Base-by-base conservation (phyloP, 176 grass and related monocot genomes). In the Eragrostis nindensis region DNA sequence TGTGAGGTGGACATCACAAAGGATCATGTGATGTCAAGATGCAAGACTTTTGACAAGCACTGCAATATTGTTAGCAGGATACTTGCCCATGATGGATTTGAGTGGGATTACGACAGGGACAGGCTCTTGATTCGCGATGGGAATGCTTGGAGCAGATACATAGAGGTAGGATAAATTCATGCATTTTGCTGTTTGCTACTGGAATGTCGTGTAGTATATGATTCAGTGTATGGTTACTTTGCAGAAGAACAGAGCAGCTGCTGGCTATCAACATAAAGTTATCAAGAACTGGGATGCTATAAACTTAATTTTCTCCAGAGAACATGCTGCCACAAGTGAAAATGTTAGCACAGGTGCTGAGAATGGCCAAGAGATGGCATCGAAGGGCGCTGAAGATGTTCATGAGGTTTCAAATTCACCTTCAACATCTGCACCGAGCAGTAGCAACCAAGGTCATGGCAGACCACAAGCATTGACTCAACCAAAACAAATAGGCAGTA, bases 1-100 rank as follows among this genome's bases (percentile, higher is more conserved):
- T 83, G 80, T 45, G 43, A 41, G 1, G 46, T 74, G 59, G 80
- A 83, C n/a, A 29, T 83, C 45, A 82, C 69, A 15, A 73, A 50
- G 44, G 80, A 82, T 18, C 73, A 77, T 17, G 41, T 62, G 53
- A 12, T 26, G 42, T 70, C 82, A 22, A 78, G 74, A 85, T 85
- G 74, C 74, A 85, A 85, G 83, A 70, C 74, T 2, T 85, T 85
- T 49, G 83, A 71, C 44, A 85, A 85, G 83, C 65, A 85, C 26
- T 85, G 83, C 74, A 78, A 47, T 63, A 6, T 62, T 5, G 36
- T 78, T 29, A 60, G 55, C n/a, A 77, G 48, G 57, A 71, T 85
- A 71, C 74, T 78, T 22, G 5, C 66, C 5, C 54, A 40, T 78
- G 46, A 57, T 30, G 66, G 13, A 27, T 85, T 71, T 78, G 83